Conservation (phyloP, 805 yeast species). For the Metschnikowia matae region DNA sequence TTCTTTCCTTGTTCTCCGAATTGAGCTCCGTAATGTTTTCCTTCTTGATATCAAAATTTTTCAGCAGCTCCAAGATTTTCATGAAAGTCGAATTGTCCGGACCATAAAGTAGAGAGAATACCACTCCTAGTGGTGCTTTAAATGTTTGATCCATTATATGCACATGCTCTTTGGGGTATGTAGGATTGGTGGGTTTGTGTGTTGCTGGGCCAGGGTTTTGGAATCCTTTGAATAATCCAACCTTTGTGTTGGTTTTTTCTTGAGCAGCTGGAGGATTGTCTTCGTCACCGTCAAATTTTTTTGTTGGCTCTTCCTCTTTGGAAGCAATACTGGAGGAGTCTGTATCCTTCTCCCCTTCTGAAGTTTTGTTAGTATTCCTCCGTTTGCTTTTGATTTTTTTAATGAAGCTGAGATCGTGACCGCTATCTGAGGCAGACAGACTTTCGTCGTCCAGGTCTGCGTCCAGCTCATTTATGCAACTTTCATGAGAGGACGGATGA, state of each 20-base stretch:
- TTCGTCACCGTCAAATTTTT: background rate
- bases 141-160: constrained; percentile 49
- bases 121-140: constrained; percentile 72
- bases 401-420: constrained; percentile 15
- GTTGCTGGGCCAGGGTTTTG: constrained; percentile 59
- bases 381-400: constrained; percentile 9
- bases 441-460: constrained; percentile 16
- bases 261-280: background rate
- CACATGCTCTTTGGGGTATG: constrained; percentile 35
- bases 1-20: constrained; percentile 41
- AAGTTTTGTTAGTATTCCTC: background rate
- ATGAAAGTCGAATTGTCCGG: constrained; percentile 41
- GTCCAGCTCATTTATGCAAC: constrained; percentile 18
- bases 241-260: background rate
- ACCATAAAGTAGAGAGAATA: constrained; percentile 71
- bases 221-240: constrained; percentile 10
- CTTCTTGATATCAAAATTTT: constrained; percentile 23
- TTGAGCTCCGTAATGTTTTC: constrained; percentile 31
- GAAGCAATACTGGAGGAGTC: background rate
- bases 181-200: constrained; percentile 56
- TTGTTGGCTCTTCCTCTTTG: background rate
- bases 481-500: constrained; percentile 2
- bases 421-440: constrained; percentile 18
- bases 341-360: background rate
- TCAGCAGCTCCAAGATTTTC: constrained; percentile 30